Evolutionary conservation across 441 rosid genomes (phyloP).

Genomic region (Adansonia rubrostipa): DNA sequence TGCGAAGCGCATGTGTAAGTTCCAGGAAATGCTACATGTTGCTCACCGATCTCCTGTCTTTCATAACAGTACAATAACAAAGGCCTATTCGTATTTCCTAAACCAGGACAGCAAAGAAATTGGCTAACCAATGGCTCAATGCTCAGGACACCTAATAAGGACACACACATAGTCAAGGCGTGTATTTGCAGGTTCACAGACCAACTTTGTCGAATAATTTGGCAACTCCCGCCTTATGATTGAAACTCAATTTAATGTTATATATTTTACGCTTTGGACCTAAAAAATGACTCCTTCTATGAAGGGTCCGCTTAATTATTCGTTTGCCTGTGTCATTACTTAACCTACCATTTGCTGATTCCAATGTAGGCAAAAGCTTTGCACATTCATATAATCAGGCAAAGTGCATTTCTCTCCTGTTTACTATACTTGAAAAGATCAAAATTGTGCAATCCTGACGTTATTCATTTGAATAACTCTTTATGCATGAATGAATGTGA

Average conservation of each 20-base stretch:
- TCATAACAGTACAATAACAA: background rate
- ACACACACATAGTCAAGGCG: slow-evolving; percentile 15
- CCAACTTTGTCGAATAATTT: slow-evolving; percentile 5
- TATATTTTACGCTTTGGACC: background rate
- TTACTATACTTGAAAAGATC: background rate
- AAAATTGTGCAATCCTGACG: background rate
- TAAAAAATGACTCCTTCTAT: background rate
- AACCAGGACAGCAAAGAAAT: background rate
- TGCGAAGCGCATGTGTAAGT: background rate
- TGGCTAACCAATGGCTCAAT: background rate
- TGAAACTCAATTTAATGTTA: background rate
- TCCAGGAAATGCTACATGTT: background rate
- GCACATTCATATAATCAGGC: background rate
- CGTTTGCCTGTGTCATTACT: background rate
- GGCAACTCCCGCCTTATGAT: background rate
- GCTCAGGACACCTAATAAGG: slow-evolving; percentile 25
- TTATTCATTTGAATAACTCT: background rate
- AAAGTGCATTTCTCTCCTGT: background rate
- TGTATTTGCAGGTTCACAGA: slow-evolving; percentile 11
- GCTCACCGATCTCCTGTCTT: background rate
- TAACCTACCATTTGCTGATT: background rate
- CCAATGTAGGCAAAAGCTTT: background rate
- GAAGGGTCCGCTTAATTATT: background rate
- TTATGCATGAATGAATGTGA: too few relatives aligned
- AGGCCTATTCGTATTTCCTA: background rate